phyloP scores from a whole-genome alignment of 345 rosid genomes.

The Populus pruinosa region DNA sequence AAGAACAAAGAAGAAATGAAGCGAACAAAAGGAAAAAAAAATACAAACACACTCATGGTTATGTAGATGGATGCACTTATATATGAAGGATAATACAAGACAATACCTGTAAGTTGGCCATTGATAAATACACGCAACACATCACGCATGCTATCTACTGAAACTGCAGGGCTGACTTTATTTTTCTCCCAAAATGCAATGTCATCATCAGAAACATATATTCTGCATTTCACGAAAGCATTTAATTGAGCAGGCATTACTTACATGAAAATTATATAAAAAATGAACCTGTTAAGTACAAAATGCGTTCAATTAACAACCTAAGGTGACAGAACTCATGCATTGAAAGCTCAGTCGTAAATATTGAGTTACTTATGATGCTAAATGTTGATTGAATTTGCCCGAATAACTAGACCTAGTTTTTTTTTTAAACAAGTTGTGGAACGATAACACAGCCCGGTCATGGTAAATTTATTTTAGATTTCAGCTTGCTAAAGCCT shows the following conservation, averaged over 20 bases:
- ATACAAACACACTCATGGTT: neutral
- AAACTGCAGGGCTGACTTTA: slow-evolving; percentile 44
- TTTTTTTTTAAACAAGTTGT: no score
- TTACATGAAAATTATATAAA: neutral
- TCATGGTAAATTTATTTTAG: neutral
- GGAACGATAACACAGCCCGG: neutral
- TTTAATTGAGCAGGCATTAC: neutral
- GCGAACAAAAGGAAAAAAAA: neutral
- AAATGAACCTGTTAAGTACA: neutral
- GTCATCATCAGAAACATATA: slow-evolving; percentile 73
- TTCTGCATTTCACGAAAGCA: slow-evolving; percentile 42
- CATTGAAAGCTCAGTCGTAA: neutral
- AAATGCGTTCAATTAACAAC: neutral
- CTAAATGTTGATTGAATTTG: neutral
- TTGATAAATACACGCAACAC: slow-evolving; percentile 74
- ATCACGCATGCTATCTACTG: slow-evolving; percentile 86
- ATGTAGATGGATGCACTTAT: neutral
- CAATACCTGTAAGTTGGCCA: slow-evolving; percentile 66
- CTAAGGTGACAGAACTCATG: neutral
- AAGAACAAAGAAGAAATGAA: neutral
- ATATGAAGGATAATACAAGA: slow-evolving; percentile 5
- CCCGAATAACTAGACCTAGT: neutral
- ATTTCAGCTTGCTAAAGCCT: neutral
- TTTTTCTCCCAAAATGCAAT: slow-evolving; percentile 67
- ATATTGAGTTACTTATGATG: neutral